phyloP scores from a whole-genome alignment of 1,284 basidiomycete genomes.

The Ustilago nuda region DNA sequence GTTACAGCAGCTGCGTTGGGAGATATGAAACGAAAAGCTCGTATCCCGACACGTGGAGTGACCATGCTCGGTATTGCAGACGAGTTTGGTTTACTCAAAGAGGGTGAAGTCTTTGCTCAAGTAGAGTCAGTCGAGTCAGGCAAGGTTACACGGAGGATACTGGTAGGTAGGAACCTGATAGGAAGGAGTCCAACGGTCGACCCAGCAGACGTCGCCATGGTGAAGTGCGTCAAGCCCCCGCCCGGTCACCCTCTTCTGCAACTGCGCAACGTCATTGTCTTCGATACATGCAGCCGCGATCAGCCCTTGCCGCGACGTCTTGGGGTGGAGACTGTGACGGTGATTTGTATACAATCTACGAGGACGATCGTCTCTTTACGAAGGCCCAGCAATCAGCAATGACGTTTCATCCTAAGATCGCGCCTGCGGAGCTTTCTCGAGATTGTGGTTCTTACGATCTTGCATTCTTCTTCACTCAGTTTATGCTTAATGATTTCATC shows the following conservation, averaged over 20 bases:
- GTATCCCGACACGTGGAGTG: constrained; percentile 33
- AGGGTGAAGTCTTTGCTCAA: constrained; percentile 44
- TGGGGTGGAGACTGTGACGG: constrained; percentile 55
- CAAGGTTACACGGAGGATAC: constrained; percentile 15
- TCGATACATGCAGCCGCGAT: constrained; percentile 26
- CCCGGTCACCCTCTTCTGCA: constrained; percentile 41
- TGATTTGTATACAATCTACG: constrained; percentile 71
- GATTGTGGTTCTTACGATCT: constrained; percentile 76
- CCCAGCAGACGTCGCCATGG: constrained; percentile 46
- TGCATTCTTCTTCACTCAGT: constrained; percentile 79
- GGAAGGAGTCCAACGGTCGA: constrained; percentile 48
- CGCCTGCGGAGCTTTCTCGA: constrained; percentile 72
- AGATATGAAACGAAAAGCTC: constrained; percentile 49
- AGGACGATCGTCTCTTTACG: constrained; percentile 73
- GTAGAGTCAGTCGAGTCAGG: constrained; percentile 24
- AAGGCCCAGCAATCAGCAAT: constrained; percentile 63
- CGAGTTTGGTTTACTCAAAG: constrained; percentile 42
- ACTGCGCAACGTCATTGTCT: constrained; percentile 53
- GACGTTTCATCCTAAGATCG: constrained; percentile 71
- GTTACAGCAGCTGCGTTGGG: constrained; percentile 37
- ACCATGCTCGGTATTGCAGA: constrained; percentile 46
- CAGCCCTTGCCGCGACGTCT: constrained; percentile 42
- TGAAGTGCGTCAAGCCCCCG: constrained; percentile 34
- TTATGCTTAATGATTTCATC: constrained; percentile 74
- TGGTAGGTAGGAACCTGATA: constrained; percentile 43